Percentiles rank a stretch among this genome's conserved stretches.
These are phyloP conservation scores for Leccinellum luteum DNA, from an alignment of 768 basidiomycete genomes.

Conservation along the genomic window DNA sequence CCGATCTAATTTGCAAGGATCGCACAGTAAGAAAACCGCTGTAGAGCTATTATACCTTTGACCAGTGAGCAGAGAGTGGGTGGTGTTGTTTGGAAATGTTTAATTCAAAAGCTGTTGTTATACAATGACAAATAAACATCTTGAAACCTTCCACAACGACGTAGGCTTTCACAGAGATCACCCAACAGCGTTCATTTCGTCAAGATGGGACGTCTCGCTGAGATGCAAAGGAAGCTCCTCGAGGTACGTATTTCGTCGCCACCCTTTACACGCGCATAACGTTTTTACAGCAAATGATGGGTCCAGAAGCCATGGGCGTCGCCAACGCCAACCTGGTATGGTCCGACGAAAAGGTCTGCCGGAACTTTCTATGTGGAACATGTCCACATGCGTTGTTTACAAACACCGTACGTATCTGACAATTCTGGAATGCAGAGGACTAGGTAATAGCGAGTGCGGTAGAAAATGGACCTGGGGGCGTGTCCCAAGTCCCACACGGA, in stretches of 20 bases:
- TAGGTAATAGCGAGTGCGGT: constrained; percentile 1
- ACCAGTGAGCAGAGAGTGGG: too few relatives aligned
- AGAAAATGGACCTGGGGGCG: constrained; percentile 99
- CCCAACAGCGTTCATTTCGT: constrained; percentile 7
- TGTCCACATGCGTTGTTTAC: constrained; percentile 98
- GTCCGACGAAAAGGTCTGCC: constrained; percentile 97
- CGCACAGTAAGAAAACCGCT: background rate
- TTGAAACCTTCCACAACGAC: constrained; percentile 12
- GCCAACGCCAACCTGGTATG: constrained; percentile 89
- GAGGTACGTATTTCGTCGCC: constrained; percentile 46
- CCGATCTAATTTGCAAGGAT: background rate
- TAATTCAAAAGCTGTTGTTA: constrained; percentile 25
- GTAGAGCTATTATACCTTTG: too few relatives aligned
- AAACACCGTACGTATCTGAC: constrained; percentile 74
- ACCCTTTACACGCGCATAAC: constrained; percentile 3
- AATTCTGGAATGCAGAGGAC: background rate
- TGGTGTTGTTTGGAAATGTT: constrained; percentile 25
- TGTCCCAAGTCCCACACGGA: constrained; percentile 97
- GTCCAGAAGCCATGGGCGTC: constrained; percentile 98
- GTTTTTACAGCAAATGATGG: constrained; percentile 93
- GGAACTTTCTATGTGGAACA: constrained; percentile 97
- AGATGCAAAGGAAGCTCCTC: constrained; percentile 95
- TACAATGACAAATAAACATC: constrained; percentile 27
- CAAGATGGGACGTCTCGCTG: constrained; percentile 90
- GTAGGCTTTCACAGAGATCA: background rate